These are phyloP conservation scores for Paecilomyces formosus DNA, from an alignment of 2,329 filamentous ascomycete genomes.

Conservation along the genomic window DNA sequence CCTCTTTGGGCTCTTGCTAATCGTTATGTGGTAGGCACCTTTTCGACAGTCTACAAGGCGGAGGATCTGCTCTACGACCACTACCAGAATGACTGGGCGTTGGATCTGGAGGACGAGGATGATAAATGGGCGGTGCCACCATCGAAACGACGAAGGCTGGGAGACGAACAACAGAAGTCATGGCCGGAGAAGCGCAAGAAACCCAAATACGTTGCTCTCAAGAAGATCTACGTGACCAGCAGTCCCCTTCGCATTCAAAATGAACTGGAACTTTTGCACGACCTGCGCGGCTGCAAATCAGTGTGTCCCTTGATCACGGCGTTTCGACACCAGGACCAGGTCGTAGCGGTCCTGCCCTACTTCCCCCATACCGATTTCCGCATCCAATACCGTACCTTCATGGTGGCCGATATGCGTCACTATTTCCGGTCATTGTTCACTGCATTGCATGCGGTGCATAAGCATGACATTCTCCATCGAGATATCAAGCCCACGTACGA, in stretches of 20 bases:
- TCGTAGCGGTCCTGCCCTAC: slow-evolving; percentile 89
- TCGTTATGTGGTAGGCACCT: slow-evolving; percentile 61
- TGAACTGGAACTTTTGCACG: slow-evolving; percentile 86
- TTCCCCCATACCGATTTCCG: slow-evolving; percentile 94
- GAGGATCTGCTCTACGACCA: slow-evolving; percentile 81
- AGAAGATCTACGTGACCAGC: slow-evolving; percentile 99
- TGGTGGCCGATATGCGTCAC: slow-evolving; percentile 73
- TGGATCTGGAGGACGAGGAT: slow-evolving; percentile 54
- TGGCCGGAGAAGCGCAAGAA: slow-evolving; percentile 36
- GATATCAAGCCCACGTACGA: slow-evolving; percentile 85
- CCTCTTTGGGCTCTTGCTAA: neutral
- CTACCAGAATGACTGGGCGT: slow-evolving; percentile 82
- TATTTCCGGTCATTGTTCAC: slow-evolving; percentile 87
- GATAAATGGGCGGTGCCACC: slow-evolving; percentile 65
- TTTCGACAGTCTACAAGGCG: slow-evolving; percentile 98
- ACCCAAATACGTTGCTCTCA: slow-evolving; percentile 85
- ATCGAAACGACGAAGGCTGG: slow-evolving; percentile 45
- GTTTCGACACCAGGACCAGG: slow-evolving; percentile 91
- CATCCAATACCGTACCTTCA: slow-evolving; percentile 82
- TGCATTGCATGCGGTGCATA: slow-evolving; percentile 75
- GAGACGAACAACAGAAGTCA: slow-evolving; percentile 26
- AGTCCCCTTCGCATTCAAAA: slow-evolving; percentile 91
- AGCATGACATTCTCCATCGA: slow-evolving; percentile 77
- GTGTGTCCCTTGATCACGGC: slow-evolving; percentile 95
- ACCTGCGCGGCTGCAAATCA: slow-evolving; percentile 71